Evolutionary conservation across 768 basidiomycete species (phyloP), one percentile per base, ranked within the genome.

Genomic region (Kondoa subrosea): DNA sequence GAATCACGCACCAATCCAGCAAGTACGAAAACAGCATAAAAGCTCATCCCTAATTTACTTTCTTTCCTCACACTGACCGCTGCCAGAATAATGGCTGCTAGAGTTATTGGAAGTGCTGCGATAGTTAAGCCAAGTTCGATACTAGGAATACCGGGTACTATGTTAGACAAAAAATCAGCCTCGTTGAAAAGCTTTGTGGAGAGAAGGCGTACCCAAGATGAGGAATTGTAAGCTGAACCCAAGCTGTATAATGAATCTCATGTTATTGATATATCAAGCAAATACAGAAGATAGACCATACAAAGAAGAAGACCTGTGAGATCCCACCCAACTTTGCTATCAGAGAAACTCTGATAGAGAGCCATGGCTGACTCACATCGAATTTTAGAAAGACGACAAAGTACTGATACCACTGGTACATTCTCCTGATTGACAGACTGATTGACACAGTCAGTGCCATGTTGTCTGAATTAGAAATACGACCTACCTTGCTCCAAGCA

Each of bases 261-360:
- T 50, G 40, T 21, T 50, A 8, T 50, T 50, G 40, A 50, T n/a
- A n/a, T n/a, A n/a, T n/a, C n/a, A n/a, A n/a, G n/a, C n/a, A n/a
- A n/a, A n/a, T n/a, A n/a, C n/a, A n/a, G n/a, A 50, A 8, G 40
- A 50, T 8, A 50, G 40, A 50, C 12, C 40, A 50, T 21, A 70
- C 69, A 33, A 70, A 70, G 69, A 70, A 70, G 69, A 70, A 70
- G 50, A 70, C 70, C 65, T 69, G 40, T 50, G 40, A 34, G 12
- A 60, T 57, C n/a, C 33, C 17, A n/a, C 3, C 27, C 12, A 64
- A 21, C 17, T 16, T 31, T 12, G 2, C 25, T 31, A 25, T 15
- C 34, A 68, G 2, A 15, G 25, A 56, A 58, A 66, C n/a, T n/a
- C n/a, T n/a, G 25, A 57, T 30, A 64, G 4, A 59, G 25, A n/a